Conservation (phyloP, 495 filamentous ascomycete species). For the Entonaema liquescens region DNA sequence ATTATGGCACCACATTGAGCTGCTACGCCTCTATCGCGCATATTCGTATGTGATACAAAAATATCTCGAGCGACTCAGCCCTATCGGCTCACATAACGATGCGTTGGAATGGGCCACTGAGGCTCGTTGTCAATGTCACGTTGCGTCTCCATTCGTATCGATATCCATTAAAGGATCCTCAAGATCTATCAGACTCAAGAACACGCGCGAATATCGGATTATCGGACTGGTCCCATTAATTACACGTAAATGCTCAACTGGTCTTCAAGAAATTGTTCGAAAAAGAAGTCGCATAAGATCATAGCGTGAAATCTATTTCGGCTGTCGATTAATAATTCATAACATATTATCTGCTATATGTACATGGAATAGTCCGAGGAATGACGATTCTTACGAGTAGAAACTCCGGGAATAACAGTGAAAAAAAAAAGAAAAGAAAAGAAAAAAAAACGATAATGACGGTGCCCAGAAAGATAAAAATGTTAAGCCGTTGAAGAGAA, state of each 20-base stretch:
- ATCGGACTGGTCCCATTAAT: too few relatives aligned
- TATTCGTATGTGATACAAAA: too few relatives aligned
- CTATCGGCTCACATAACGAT: conserved; percentile 25
- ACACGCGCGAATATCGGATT: background rate
- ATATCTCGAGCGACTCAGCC: conserved; percentile 13
- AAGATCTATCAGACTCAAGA: background rate
- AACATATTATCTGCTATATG: background rate
- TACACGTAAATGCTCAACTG: too few relatives aligned
- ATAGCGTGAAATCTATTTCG: background rate
- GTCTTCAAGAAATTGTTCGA: background rate
- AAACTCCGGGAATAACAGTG: background rate
- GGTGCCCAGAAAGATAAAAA: background rate
- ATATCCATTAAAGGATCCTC: conserved; percentile 4
- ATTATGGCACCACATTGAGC: background rate
- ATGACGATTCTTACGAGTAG: background rate
- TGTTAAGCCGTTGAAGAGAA: background rate
- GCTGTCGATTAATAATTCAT: background rate
- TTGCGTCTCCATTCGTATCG: conserved; percentile 24
- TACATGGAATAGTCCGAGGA: background rate
- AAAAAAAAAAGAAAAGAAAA: too few relatives aligned
- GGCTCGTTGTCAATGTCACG: conserved; percentile 25
- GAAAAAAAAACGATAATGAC: background rate
- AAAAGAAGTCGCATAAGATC: background rate
- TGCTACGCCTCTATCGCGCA: background rate
- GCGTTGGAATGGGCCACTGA: conserved; percentile 16